Base-by-base conservation (phyloP, 345 rosid genomes). In the Viola odorata region DNA sequence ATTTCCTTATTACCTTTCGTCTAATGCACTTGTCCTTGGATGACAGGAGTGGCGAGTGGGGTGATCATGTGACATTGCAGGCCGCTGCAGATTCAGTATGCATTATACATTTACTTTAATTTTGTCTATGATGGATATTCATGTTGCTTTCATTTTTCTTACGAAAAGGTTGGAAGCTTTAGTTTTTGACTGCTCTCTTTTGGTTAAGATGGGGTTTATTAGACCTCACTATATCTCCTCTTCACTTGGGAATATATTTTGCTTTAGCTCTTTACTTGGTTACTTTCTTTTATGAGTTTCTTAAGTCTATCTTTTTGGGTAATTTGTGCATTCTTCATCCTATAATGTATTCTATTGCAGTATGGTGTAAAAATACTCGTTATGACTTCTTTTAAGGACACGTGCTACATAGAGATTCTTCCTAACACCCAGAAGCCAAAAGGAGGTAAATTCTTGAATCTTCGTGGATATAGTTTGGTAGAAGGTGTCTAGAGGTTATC, bases 361-460 rank as follows among this genome's bases (percentile, higher is more conserved):
- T 85, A 81, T 65, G 82, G 83, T 0, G 82, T 80, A 61, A 89
- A 68, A 73, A 87, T 92, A 78, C 67, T 79, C 10, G 90, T 92
- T 41, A 42, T 92, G 57, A 89, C 98, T 63, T 92, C 98, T 8
- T 92, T 89, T 64, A 89, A 89, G 80, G 84, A 92, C 71, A 92
- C 96, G 42, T 84, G 82, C 73, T 80, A 76, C 80, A 92, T 89
- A 3, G 96, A 89, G 84, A 92, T 92, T 68, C 78, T 85, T 72
- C 98, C 98, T 17, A 77, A 69, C 47, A 73, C 64, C 65, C 72
- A 77, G 73, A 85, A 89, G 67, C 56, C 78, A 14, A 85, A 80
- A 73, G 77, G 80, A 79, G 96, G 98, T 92, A 73, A 78, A 3
- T 7, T 44, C 32, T 52, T 6, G n/a, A 58, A 41, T 12, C 52